Evolutionary conservation across 176 grass and related monocot species (phyloP), one percentile per base, ranked within the genome.

Genomic region (Aegilops bicornis): DNA sequence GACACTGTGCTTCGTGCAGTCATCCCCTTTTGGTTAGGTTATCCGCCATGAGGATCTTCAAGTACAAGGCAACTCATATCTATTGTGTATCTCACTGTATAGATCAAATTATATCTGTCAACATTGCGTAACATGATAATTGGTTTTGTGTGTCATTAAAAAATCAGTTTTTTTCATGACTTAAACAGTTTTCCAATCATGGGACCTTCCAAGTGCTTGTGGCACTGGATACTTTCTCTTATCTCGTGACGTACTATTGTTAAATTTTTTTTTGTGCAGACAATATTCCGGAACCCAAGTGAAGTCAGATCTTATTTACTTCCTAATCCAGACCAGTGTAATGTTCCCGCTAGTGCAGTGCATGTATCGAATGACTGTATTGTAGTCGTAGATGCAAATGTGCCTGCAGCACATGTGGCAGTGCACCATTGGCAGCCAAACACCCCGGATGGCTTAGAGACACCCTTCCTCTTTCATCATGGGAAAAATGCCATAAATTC

Each of bases 401-500:
- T 86, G 30, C 97, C 97, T 75, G 85, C 94, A 86, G 93, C 89
- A 80, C 85, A 88, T 85, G 88, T 98, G 61, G 97, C 97, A 72
- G 82, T 96, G 88, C 97, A 98, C 76, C 95, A 92, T 64, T 98
- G 93, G 97, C 97, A 98, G 80, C 97, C 97, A 79, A 96, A 91
- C 86, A 92, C 93, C 79, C 88, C 97, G 43, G 87, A 98, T 81
- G 94, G 90, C 33, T 87, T 89, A 64, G 97, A 92, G 73, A 89
- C 85, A 77, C 97, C 97, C 66, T 98, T 98, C 85, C 89, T 94
- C 45, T 98, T 98, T 86, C 97, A 96, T 82, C 92, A 80, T 10
- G 93, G 94, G 27, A 96, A 85, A 88, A 74, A 88, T 82, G 84
- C 86, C 54, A 88, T 89, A 78, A 96, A 67, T 89, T 94, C 87